Evolutionary conservation across 352 stramenopile species (phyloP).

Genomic region (Phytopythium sindhum): DNA sequence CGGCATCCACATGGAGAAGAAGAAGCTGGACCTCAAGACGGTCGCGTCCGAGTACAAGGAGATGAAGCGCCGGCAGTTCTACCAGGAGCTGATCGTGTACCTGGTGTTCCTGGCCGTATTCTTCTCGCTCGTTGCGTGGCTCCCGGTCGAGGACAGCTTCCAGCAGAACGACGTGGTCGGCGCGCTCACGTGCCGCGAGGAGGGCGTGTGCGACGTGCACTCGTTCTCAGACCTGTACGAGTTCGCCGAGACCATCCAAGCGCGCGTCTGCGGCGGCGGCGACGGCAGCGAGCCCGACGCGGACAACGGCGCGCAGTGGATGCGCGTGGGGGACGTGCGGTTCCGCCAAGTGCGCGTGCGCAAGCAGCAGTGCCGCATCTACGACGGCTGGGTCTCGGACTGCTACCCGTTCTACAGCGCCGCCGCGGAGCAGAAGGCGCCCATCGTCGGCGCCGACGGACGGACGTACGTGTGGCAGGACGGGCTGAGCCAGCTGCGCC

Average conservation of each 20-base stretch:
- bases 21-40: constrained; percentile 76
- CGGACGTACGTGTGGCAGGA: constrained; percentile 69
- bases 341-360: constrained; percentile 83
- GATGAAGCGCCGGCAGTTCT: constrained; percentile 84
- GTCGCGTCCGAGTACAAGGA: constrained; percentile 85
- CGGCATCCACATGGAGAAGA: constrained; percentile 89
- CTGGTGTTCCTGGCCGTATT: constrained; percentile 73
- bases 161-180: constrained; percentile 85
- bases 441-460: constrained; percentile 37
- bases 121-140: constrained; percentile 73
- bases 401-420: constrained; percentile 76
- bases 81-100: constrained; percentile 87
- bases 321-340: constrained; percentile 69
- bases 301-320: constrained; percentile 65
- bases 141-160: constrained; percentile 80
- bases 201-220: constrained; percentile 78
- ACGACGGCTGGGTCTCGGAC: constrained; percentile 49
- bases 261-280: constrained; percentile 44
- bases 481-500: constrained; percentile 48
- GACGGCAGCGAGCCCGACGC: constrained; percentile 30
- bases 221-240: constrained; percentile 77
- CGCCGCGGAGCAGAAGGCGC: constrained; percentile 43
- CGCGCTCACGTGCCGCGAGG: constrained; percentile 67
- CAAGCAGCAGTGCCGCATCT: constrained; percentile 63
- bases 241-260: constrained; percentile 50